Evolutionary conservation across 2,329 filamentous ascomycete species (phyloP), one percentile per base, ranked within the genome.

Genomic region (Rugonectria rugulosa): DNA sequence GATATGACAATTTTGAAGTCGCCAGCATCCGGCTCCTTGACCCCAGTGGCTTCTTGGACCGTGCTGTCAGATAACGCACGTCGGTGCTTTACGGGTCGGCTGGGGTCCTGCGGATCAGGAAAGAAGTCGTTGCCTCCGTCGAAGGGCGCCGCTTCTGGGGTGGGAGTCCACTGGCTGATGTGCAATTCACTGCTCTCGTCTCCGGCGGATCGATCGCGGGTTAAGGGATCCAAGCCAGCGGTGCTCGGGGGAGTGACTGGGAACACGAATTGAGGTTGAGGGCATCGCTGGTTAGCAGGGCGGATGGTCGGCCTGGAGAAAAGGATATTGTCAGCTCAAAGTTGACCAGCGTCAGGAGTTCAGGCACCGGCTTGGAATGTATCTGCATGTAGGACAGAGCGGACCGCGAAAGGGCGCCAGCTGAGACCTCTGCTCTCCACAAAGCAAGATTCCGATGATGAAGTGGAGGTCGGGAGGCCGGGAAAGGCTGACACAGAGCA

Each of bases 1-100:
- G 92, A 89, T 66, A 96, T 94, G 57, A 94, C 82, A 31, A 96
- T 87, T 70, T 89, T 92, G 73, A 95, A 88, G 53, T 86, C 89
- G 27, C 88, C 89, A 3, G 81, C 80, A 56, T 89, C 87, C 17
- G 80, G 78, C 63, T 80, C 81, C 59, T 79, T 79, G 47, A 76
- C 78, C 31, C 72, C 70, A 52, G 73, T 79, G 41, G 82, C 80
- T 61, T 92, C 90, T 42, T 88, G 88, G 50, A 89, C 77, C 6
- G 89, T 93, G 27, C 90, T 92, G 68, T 92, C 90, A 1, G 92
- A 96, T 65, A 88, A 79, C 17, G 90, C 86, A 62, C 89, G 86
- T 51, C 83, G 81, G 61, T 82, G 87, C 31, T 67, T 72, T 59
- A 61, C 71, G 26, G 66, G 65, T 20, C 65, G 62, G 19, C 49